These are phyloP conservation scores for Colletotrichum paranaense DNA, from an alignment of 2,329 filamentous ascomycete species.

Conservation along the genomic window DNA sequence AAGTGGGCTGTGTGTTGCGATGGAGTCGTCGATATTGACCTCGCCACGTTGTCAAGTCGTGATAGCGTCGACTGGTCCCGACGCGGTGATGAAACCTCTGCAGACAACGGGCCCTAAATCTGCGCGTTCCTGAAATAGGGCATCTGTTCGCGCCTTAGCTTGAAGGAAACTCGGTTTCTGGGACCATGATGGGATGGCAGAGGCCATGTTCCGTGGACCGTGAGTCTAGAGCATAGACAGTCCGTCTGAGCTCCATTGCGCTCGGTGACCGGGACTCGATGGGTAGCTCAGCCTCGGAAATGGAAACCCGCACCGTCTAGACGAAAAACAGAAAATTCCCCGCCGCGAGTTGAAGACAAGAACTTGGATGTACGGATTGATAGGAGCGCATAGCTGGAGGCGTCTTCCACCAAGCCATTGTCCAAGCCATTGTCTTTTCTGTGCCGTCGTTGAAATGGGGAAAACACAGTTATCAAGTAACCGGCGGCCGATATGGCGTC, in stretches of 20 bases:
- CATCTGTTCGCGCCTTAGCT: slow-evolving; percentile 10
- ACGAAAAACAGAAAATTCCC: slow-evolving; percentile 5
- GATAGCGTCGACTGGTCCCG: not conserved
- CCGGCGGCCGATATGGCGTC: not conserved
- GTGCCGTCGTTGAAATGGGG: not conserved
- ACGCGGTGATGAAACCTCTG: not conserved
- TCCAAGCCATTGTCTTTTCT: not conserved
- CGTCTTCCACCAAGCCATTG: slow-evolving; percentile 1
- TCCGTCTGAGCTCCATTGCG: not conserved
- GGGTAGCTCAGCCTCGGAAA: not conserved
- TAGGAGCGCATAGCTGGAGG: not conserved
- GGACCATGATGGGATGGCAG: slow-evolving; percentile 28
- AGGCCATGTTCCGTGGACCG: slow-evolving; percentile 4
- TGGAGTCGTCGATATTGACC: slow-evolving; percentile 7
- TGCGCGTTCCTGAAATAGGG: slow-evolving; percentile 30
- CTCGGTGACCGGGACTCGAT: slow-evolving; percentile 6
- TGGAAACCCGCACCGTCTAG: not conserved
- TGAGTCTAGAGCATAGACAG: slow-evolving; percentile 12
- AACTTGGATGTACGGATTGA: not conserved
- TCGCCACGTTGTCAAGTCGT: slow-evolving; percentile 23
- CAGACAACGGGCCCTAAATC: slow-evolving; percentile 6
- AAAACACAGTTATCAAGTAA: not conserved
- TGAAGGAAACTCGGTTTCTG: not conserved
- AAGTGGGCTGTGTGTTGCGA: slow-evolving; percentile 19
- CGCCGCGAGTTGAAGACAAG: not conserved